Base-by-base conservation (phyloP, 768 basidiomycete species). In the Rubroboletus pulcherrimus region DNA sequence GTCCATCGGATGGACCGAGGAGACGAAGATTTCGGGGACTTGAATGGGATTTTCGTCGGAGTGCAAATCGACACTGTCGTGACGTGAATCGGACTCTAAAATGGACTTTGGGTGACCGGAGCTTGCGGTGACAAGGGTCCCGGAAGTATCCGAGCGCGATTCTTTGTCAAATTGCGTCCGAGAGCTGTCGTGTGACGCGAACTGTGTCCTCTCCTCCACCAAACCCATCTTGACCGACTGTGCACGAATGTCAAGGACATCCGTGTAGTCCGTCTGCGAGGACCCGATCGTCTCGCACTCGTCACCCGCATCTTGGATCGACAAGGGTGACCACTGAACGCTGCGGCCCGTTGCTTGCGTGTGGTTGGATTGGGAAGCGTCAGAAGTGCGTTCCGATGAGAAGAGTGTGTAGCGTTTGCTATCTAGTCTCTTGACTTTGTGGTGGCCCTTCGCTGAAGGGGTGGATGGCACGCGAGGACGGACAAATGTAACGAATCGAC, bases 191-290 rank as follows among this genome's bases (percentile, higher is more conserved):
- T 38, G 49, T 26, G 24, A 52, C 29, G 33, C 3, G 1, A 24
- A 34, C 6, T 7, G 24, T 2, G 19, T 7, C 37, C 39, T 38
- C 53, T n/a, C 35, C 41, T 15, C 29, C 4, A 21, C 14, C 38
- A 58, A 57, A 38, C 4, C 42, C 11, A 26, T 40, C 30, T 12
- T 26, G 30, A 26, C 30, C 6, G 62, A 51, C 19, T 33, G 54
- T 14, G 63, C 57, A 8, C 53, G 43, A 24, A 71, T 61, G 34
- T 68, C 70, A 5, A 71, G 52, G 7, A 69, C 65, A 7, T 68
- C 60, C 24, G 45, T 29, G 30, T 51, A 59, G n/a, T 58, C 44
- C 21, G 0, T 48, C 41, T 42, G 26, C 10, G 41, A 56, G 4
- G 47, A 30, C 12, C 1, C 30, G 2, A 39, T 11, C 9, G 14